A percentile compares a stretch with the other conserved stretches of the same genome.
Conservation (phyloP, 2,329 filamentous ascomycete genomes). For the Neurospora sp. region DNA sequence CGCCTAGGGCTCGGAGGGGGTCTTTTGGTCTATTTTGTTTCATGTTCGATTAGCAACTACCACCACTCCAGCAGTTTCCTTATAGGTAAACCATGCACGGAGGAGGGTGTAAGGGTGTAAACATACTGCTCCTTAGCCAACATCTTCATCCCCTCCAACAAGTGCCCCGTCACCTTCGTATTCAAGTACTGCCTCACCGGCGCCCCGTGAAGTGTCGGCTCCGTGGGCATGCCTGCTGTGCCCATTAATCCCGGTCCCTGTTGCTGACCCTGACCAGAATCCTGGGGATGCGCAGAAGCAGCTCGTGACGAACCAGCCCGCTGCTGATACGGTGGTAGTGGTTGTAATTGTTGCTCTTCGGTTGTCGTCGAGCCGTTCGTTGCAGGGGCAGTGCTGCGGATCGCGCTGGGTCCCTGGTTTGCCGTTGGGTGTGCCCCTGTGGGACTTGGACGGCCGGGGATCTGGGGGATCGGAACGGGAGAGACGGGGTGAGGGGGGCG, state of each 20-base stretch:
- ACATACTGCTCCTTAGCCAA: conserved; percentile 62
- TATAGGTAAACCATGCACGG: conserved; percentile 1
- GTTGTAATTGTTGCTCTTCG: conserved; percentile 13
- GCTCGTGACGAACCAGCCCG: conserved; percentile 34
- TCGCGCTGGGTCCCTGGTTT: not conserved
- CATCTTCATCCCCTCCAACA: conserved; percentile 67
- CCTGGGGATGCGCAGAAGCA: conserved; percentile 46
- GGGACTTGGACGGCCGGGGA: conserved; percentile 3
- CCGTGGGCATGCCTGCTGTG: conserved; percentile 37
- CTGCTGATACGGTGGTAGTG: conserved; percentile 1
- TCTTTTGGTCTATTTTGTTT: conserved; percentile 45
- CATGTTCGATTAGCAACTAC: not conserved
- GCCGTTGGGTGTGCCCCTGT: conserved; percentile 16
- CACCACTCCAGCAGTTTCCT: not conserved
- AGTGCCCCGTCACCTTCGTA: conserved; percentile 53
- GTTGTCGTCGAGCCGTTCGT: not conserved
- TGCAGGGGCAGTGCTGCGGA: not conserved
- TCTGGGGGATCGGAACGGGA: not conserved
- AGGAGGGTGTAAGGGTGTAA: not conserved
- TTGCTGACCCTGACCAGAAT: conserved; percentile 22
- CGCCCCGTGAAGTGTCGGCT: conserved; percentile 55
- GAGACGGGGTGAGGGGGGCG: not conserved
- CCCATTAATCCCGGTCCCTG: conserved; percentile 12
- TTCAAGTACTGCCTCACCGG: conserved; percentile 63
- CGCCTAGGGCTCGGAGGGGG: conserved; percentile 58